Conservation (phyloP, 768 basidiomycete species). For the Coprinopsis strossmayeri region DNA sequence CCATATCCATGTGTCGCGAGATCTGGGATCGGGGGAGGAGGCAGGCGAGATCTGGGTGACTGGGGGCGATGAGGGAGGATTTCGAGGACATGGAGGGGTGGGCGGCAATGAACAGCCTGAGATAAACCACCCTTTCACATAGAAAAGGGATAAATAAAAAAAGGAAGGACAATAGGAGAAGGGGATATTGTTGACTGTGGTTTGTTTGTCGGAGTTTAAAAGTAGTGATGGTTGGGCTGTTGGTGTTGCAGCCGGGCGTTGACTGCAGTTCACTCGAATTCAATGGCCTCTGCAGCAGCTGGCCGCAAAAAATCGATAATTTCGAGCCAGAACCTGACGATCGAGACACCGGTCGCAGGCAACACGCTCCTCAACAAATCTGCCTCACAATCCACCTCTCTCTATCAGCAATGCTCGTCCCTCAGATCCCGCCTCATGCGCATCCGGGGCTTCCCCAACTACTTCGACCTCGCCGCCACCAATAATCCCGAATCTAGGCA, state of each 20-base stretch:
- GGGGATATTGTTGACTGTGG: not conserved
- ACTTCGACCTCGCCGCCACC: constrained; percentile 56
- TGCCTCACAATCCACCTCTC: constrained; percentile 79
- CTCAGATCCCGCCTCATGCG: constrained; percentile 73
- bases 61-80: too few relatives aligned
- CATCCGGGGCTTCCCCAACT: constrained; percentile 65
- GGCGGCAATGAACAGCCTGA: too few relatives aligned
- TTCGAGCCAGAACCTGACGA: constrained; percentile 55
- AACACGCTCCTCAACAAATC: constrained; percentile 90
- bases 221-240: not conserved
- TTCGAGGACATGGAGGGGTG: too few relatives aligned
- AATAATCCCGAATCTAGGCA: constrained; percentile 60
- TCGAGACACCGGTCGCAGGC: constrained; percentile 56
- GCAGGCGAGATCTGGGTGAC: too few relatives aligned
- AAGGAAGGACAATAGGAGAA: constrained; percentile 3
- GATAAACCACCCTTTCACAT: too few relatives aligned
- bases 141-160: not conserved
- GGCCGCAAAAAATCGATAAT: constrained; percentile 78
- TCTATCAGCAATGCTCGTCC: constrained; percentile 87
- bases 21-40: too few relatives aligned
- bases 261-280: constrained; percentile 17
- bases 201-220: constrained; percentile 6
- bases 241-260: not conserved
- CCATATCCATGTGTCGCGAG: too few relatives aligned
- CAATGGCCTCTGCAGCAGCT: constrained; percentile 45